phyloP scores from a whole-genome alignment of 2,329 filamentous ascomycete species.

The Immersiporthe knoxdaviesiana region DNA sequence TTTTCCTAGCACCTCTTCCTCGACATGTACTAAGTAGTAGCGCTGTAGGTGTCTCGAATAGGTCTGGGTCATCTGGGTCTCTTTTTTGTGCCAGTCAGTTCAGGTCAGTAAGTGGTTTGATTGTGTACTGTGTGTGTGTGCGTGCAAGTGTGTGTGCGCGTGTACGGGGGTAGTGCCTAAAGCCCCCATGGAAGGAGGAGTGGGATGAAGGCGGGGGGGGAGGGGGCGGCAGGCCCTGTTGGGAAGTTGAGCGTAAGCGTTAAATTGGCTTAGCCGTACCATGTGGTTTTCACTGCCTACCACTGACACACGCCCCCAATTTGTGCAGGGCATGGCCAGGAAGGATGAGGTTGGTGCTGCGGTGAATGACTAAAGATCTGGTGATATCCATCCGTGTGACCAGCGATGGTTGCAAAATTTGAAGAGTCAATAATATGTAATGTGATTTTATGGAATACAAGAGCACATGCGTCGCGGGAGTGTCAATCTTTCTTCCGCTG shows the following conservation, averaged over 20 bases:
- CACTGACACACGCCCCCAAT: neutral
- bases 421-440: neutral
- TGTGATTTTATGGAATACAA: neutral
- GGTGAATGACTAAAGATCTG: neutral
- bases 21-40: conserved; percentile 2
- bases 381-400: neutral
- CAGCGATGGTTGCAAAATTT: neutral
- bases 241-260: conserved; percentile 1
- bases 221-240: conserved; percentile 1
- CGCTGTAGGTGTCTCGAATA: conserved; percentile 2
- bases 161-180: conserved; percentile 30
- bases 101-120: neutral
- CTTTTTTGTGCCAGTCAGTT: neutral
- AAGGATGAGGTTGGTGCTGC: neutral
- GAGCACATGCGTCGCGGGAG: neutral
- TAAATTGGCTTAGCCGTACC: neutral
- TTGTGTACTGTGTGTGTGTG: too few species aligned
- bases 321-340: neutral
- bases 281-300: neutral
- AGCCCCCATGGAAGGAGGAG: conserved; percentile 25
- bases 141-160: too few species aligned
- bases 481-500: neutral
- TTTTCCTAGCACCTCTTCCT: neutral
- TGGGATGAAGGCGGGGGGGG: conserved; percentile 5
- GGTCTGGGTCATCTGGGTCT: conserved; percentile 12